Conservation (phyloP, 176 grass and related monocot species). For the Canna indica region DNA sequence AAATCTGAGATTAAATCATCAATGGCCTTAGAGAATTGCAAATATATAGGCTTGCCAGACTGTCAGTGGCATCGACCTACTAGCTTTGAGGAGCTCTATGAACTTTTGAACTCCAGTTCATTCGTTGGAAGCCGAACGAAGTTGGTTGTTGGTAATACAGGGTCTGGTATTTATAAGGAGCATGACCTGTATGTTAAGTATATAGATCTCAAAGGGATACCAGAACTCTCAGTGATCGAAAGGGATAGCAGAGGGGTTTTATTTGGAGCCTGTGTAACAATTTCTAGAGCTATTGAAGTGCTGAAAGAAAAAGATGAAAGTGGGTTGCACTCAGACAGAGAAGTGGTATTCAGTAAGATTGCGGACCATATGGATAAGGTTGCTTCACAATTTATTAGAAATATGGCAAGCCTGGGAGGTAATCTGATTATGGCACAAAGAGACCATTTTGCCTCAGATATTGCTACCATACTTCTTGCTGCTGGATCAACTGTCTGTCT, state of each 20-base stretch:
- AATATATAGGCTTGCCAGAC: neutral
- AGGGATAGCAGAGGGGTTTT: constrained; percentile 43
- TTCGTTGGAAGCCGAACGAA: constrained; percentile 35
- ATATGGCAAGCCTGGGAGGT: constrained; percentile 71
- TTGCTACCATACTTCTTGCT: constrained; percentile 67
- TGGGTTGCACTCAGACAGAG: neutral
- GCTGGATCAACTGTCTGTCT: constrained; percentile 38
- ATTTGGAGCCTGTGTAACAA: constrained; percentile 66
- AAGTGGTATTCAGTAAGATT: constrained; percentile 40
- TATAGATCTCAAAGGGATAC: constrained; percentile 53
- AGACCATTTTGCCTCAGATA: constrained; percentile 43
- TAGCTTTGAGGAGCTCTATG: constrained; percentile 39
- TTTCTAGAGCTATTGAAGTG: constrained; percentile 54
- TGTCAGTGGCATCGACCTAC: constrained; percentile 42
- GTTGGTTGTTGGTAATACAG: constrained; percentile 66
- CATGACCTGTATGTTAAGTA: constrained; percentile 43
- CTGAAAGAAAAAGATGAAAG: constrained; percentile 26
- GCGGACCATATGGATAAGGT: constrained; percentile 61
- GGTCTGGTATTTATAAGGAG: constrained; percentile 76
- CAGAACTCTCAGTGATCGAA: constrained; percentile 40
- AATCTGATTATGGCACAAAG: constrained; percentile 82
- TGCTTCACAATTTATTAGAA: constrained; percentile 55
- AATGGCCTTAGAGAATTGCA: neutral
- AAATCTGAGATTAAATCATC: constrained; percentile 66
- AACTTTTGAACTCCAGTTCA: constrained; percentile 29